Percentiles rank a stretch among this genome's conserved stretches.
phyloP scores from a whole-genome alignment of 345 rosid genomes.

The Lenwebbia sp. region DNA sequence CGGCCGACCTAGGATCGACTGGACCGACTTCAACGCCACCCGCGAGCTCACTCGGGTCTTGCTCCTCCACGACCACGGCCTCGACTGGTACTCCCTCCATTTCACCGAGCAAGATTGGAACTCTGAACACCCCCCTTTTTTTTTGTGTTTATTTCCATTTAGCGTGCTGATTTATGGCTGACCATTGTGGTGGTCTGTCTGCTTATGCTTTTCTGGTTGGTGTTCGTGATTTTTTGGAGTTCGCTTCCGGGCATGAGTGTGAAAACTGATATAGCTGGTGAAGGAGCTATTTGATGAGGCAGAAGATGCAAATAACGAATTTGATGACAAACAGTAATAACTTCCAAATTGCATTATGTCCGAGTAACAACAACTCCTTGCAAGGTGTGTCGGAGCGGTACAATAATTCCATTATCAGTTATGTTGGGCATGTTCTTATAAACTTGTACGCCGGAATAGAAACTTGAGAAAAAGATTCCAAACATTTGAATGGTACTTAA shows the following conservation, averaged over 20 bases:
- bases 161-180: neutral
- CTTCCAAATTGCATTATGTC: neutral
- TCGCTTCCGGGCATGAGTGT: neutral
- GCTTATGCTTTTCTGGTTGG: neutral
- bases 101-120: neutral
- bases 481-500: neutral
- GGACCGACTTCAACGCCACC: slow-evolving; percentile 85
- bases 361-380: neutral
- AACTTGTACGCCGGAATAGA: neutral
- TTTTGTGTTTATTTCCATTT: neutral
- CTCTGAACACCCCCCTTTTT: neutral
- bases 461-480: neutral
- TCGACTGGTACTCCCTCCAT: slow-evolving; percentile 34
- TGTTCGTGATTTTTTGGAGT: neutral
- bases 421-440: neutral
- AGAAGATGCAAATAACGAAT: neutral
- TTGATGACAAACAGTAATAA: neutral
- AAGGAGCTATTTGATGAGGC: neutral
- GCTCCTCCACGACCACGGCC: slow-evolving; percentile 62
- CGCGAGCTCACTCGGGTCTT: slow-evolving; percentile 79
- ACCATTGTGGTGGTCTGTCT: neutral
- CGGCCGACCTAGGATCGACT: slow-evolving; percentile 61
- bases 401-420: neutral
- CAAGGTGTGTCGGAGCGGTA: neutral
- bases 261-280: neutral